Evolutionary conservation across 2,329 filamentous ascomycete genomes (phyloP), one percentile per base, ranked within the genome.

Genomic region (Hypoxylon sp.): DNA sequence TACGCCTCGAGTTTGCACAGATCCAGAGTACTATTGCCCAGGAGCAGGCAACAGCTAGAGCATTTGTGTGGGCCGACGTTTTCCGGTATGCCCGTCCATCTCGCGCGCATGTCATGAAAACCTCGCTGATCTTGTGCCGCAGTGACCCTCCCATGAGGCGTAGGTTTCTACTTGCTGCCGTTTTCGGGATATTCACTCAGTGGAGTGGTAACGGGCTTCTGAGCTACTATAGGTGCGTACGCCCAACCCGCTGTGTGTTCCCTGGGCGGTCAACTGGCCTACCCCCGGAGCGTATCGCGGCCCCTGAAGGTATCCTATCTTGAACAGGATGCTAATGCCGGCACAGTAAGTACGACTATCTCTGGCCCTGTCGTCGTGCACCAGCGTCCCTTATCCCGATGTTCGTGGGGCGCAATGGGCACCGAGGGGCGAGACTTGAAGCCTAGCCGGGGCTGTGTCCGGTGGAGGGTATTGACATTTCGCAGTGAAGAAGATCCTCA

Each of bases 1-100:
- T 85, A 2, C 76, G 79, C 47, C 73, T 85, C 3, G 82, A 86
- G 68, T 83, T 81, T 59, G 80, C 80, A 13, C 80, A 86, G 67
- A 84, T 84, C 67, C 76, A 81, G 48, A 79, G 81, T 58, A 79
- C 81, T 18, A 77, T 84, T 37, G 74, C 75, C 41, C 73, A 78
- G 20, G 79, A 81, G 20, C 77, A 77, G 49, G 74, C 79, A 15
- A 74, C 78, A 35, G 76, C 79, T 1, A 71, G 78, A 21, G 69
- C 68, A 3, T 81, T 83, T 69, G 75, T 76, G 1, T 82, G 63
- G 63, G 61, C 63, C 11, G 61, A 81, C 63, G 80, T 81, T 49
- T 73, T 76, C 0, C 75, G 77, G 65, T 75, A 67, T 64, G 60
- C 51, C 10, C 68, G 18, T 17, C 17, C 9, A 21, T 29, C 21